phyloP scores from a whole-genome alignment of 805 yeast species.

The Metschnikowia baotianmanensis region DNA sequence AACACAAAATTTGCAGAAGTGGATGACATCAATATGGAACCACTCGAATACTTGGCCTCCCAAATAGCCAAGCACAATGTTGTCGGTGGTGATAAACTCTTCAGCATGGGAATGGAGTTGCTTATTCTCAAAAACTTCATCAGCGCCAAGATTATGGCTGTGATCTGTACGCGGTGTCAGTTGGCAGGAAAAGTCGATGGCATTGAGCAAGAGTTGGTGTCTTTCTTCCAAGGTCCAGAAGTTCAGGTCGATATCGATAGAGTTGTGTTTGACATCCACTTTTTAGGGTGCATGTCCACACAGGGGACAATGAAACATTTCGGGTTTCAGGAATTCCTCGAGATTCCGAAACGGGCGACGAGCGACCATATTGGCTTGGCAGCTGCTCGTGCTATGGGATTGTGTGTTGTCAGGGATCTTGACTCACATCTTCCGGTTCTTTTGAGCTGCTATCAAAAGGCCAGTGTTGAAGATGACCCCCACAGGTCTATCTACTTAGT shows the following conservation, averaged over 20 bases:
- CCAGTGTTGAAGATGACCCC: slow-evolving; percentile 7
- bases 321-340: slow-evolving; percentile 36
- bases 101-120: slow-evolving; percentile 5
- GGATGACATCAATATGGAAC: slow-evolving; percentile 18
- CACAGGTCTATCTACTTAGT: slow-evolving; percentile 18
- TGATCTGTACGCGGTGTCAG: slow-evolving; percentile 24
- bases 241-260: slow-evolving; percentile 9
- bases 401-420: slow-evolving; percentile 41
- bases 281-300: slow-evolving; percentile 49
- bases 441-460: slow-evolving; percentile 21
- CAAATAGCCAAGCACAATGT: slow-evolving; percentile 10
- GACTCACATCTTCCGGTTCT: slow-evolving; percentile 37
- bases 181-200: slow-evolving; percentile 21
- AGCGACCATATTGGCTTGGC: slow-evolving; percentile 40
- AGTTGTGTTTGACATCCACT: slow-evolving; percentile 37
- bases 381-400: slow-evolving; percentile 55
- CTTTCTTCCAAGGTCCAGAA: slow-evolving; percentile 24
- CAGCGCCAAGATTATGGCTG: slow-evolving; percentile 32
- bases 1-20: slow-evolving; percentile 19
- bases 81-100: slow-evolving; percentile 7
- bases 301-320: slow-evolving; percentile 12
- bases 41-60: slow-evolving; percentile 18
- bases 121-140: slow-evolving; percentile 22
- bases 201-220: slow-evolving; percentile 30
- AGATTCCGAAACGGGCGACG: slow-evolving; percentile 26